Percentiles rank a stretch among this genome's conserved stretches.
Conservation (phyloP, 1,284 basidiomycete species). For the Sanghuangporus weigelae region DNA sequence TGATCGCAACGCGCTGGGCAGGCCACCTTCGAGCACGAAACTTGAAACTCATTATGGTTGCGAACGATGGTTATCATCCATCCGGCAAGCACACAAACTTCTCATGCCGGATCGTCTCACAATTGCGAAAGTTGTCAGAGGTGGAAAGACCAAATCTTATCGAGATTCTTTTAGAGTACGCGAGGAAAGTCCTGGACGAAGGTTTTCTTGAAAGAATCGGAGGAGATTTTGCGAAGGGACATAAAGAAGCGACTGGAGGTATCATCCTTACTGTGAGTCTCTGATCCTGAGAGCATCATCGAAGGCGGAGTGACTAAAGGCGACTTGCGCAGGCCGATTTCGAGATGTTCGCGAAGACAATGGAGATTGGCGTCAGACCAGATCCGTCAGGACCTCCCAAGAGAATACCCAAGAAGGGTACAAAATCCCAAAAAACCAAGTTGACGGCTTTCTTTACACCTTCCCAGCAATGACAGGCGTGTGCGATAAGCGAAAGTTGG, state of each 20-base stretch:
- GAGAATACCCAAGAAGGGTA: neutral
- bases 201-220: slow-evolving; percentile 25
- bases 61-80: slow-evolving; percentile 28
- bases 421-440: slow-evolving; percentile 15
- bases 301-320: neutral
- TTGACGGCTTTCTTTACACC: slow-evolving; percentile 10
- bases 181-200: slow-evolving; percentile 22
- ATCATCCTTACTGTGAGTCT: slow-evolving; percentile 22
- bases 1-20: slow-evolving; percentile 31
- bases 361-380: slow-evolving; percentile 17
- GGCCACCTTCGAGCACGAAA: slow-evolving; percentile 27
- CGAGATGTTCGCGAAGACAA: slow-evolving; percentile 9
- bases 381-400: neutral
- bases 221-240: slow-evolving; percentile 30
- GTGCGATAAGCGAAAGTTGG: neutral
- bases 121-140: slow-evolving; percentile 6
- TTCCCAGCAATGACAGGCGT: neutral
- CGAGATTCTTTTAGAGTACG: slow-evolving; percentile 26
- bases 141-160: slow-evolving; percentile 25
- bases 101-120: slow-evolving; percentile 25
- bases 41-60: slow-evolving; percentile 30
- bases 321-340: slow-evolving; percentile 9
- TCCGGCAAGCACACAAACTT: slow-evolving; percentile 27
- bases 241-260: slow-evolving; percentile 30
- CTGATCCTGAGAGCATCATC: neutral